These are phyloP conservation scores for Yamadazyma oceani DNA, from an alignment of 1,139 yeast genomes.

Conservation along the genomic window DNA sequence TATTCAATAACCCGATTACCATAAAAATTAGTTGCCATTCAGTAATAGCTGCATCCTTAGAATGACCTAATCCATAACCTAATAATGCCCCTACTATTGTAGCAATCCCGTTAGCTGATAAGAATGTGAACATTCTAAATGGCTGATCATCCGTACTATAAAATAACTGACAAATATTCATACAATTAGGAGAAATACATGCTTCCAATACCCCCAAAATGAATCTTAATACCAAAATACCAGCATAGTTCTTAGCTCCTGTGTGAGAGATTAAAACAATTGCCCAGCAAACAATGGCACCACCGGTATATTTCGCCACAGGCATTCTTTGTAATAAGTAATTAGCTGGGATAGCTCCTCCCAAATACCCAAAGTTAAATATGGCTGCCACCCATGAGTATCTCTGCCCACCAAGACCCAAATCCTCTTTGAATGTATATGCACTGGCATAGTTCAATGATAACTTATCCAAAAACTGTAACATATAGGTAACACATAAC, in stretches of 20 bases:
- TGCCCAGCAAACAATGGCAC: conserved; percentile 52
- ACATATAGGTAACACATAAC: conserved; percentile 45
- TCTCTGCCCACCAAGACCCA: conserved; percentile 22
- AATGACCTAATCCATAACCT: conserved; percentile 37
- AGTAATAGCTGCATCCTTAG: conserved; percentile 19
- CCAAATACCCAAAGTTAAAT: conserved; percentile 53
- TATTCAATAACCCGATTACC: conserved; percentile 45
- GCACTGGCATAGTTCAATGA: conserved; percentile 39
- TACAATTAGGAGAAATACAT: conserved; percentile 33
- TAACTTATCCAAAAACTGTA: conserved; percentile 52
- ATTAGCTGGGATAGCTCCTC: conserved; percentile 55
- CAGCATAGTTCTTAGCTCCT: conserved; percentile 43
- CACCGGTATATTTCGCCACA: conserved; percentile 50
- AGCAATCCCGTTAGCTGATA: conserved; percentile 30
- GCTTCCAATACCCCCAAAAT: conserved; percentile 41
- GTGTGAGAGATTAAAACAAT: conserved; percentile 49
- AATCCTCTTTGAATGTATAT: conserved; percentile 24
- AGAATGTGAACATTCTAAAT: conserved; percentile 31
- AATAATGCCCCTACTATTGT: conserved; percentile 33
- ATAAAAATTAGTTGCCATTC: conserved; percentile 35
- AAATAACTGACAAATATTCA: conserved; percentile 24
- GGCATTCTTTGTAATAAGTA: conserved; percentile 53
- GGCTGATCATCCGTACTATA: conserved; percentile 33
- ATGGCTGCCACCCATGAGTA: conserved; percentile 58
- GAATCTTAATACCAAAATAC: conserved; percentile 50